Evolutionary conservation across 768 basidiomycete genomes (phyloP).

Genomic region (Crucibulum laeve): DNA sequence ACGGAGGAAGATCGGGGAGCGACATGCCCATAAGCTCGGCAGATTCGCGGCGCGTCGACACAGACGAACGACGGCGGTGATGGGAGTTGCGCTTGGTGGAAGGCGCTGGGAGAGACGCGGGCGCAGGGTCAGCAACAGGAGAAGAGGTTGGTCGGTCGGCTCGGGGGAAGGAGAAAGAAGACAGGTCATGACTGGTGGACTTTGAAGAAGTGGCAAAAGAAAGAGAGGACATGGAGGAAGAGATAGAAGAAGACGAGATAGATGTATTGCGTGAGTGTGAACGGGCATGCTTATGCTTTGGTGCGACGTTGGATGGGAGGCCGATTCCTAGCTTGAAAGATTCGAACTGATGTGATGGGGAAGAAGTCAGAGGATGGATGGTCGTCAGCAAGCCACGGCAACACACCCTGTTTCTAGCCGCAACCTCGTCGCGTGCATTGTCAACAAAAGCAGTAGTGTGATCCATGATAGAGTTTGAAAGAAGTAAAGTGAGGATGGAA

Average conservation of each 20-base stretch:
- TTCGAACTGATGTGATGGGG: conserved; percentile 46
- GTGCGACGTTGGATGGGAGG: conserved; percentile 30
- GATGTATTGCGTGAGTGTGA: conserved; percentile 72
- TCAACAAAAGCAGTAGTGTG: conserved; percentile 19
- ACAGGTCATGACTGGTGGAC: conserved; percentile 30
- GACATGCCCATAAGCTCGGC: conserved; percentile 87
- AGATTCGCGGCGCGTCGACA: conserved; percentile 86
- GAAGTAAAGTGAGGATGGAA: conserved; percentile 10
- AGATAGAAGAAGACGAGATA: conserved; percentile 42
- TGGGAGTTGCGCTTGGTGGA: conserved; percentile 69
- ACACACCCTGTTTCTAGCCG: conserved; percentile 38
- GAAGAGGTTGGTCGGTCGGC: conserved; percentile 3
- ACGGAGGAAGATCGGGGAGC: conserved; percentile 59
- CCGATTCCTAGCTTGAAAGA: conserved; percentile 66
- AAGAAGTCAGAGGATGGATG: conserved; percentile 4
- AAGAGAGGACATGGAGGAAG: conserved; percentile 35
- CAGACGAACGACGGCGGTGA: conserved; percentile 81
- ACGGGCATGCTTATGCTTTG: conserved; percentile 52
- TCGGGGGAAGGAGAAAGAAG: conserved; percentile 21
- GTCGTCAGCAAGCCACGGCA: too few relatives aligned
- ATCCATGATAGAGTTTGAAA: conserved; percentile 15
- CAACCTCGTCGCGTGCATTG: conserved; percentile 28
- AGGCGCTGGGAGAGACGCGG: conserved; percentile 17
- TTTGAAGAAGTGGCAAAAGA: conserved; percentile 30
- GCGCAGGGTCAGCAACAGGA: too few relatives aligned